These are phyloP conservation scores for Cichorium intybus DNA, from an alignment of 140 eudicot genomes.

Conservation along the genomic window DNA sequence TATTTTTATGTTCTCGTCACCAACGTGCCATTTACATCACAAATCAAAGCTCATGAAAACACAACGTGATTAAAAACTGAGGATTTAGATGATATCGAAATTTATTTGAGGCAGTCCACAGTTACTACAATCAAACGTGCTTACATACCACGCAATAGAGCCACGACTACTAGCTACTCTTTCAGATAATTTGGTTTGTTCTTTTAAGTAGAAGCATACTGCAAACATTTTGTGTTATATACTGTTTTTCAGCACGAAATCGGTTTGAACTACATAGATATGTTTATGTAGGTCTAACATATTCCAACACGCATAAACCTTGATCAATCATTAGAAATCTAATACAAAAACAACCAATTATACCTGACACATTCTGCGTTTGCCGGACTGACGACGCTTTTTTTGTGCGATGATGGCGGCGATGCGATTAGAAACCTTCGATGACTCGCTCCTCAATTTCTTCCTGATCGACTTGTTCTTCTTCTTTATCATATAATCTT, in stretches of 20 bases:
- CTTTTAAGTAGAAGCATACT: background rate
- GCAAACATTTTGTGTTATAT: background rate
- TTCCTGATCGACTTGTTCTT: constrained; percentile 47
- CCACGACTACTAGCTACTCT: background rate
- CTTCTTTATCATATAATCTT: constrained; percentile 38
- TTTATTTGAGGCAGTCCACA: background rate
- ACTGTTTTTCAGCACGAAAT: constrained; percentile 1
- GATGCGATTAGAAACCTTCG: constrained; percentile 56
- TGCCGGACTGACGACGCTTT: constrained; percentile 83
- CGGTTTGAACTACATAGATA: background rate
- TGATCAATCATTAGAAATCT: background rate
- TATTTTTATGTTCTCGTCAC: background rate
- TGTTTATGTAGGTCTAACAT: background rate
- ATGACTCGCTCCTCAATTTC: constrained; percentile 49
- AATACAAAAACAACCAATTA: background rate
- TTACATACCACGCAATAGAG: background rate
- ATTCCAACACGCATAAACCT: background rate
- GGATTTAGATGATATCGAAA: background rate
- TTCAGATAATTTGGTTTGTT: background rate
- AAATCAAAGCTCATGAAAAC: background rate
- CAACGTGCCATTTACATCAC: background rate
- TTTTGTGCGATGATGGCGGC: constrained; percentile 88
- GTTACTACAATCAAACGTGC: background rate
- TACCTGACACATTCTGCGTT: constrained; percentile 87
- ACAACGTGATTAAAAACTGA: background rate